Percentiles rank a stretch among this genome's conserved stretches.
These are phyloP conservation scores for Schoenoplectus tabernaemontani DNA, from an alignment of 202 grass and related monocot species.

Conservation along the genomic window DNA sequence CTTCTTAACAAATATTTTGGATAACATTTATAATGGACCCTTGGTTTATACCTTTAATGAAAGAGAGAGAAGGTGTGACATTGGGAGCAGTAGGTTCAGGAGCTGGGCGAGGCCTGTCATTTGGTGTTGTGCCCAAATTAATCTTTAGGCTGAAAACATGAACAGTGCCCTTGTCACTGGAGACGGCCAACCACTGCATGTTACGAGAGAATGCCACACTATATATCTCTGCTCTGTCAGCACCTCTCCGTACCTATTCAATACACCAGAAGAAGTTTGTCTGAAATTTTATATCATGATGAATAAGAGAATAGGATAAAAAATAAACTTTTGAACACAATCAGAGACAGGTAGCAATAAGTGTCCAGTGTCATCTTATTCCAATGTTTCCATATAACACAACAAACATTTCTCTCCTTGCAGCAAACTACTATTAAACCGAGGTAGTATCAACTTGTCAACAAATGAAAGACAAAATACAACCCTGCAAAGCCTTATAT, in stretches of 20 bases:
- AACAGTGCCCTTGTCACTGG: slow-evolving; percentile 94
- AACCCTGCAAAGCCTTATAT: neutral
- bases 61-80: slow-evolving; percentile 63
- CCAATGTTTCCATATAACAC: neutral
- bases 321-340: neutral
- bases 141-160: slow-evolving; percentile 91
- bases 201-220: slow-evolving; percentile 91
- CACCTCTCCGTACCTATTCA: slow-evolving; percentile 84
- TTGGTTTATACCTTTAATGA: slow-evolving; percentile 62
- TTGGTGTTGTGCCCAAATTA: slow-evolving; percentile 58
- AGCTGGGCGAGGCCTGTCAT: slow-evolving; percentile 54
- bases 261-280: neutral
- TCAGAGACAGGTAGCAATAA: neutral
- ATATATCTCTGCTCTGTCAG: slow-evolving; percentile 93
- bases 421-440: neutral
- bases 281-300: neutral
- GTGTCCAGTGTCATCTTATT: neutral
- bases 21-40: neutral
- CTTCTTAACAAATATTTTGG: neutral
- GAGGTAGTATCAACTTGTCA: neutral
- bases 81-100: slow-evolving; percentile 51
- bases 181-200: slow-evolving; percentile 80
- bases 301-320: neutral
- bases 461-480: neutral
- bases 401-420: neutral